Evolutionary conservation across 768 basidiomycete genomes (phyloP), one percentile per base, ranked within the genome.

Genomic region (Boletellus sp.): DNA sequence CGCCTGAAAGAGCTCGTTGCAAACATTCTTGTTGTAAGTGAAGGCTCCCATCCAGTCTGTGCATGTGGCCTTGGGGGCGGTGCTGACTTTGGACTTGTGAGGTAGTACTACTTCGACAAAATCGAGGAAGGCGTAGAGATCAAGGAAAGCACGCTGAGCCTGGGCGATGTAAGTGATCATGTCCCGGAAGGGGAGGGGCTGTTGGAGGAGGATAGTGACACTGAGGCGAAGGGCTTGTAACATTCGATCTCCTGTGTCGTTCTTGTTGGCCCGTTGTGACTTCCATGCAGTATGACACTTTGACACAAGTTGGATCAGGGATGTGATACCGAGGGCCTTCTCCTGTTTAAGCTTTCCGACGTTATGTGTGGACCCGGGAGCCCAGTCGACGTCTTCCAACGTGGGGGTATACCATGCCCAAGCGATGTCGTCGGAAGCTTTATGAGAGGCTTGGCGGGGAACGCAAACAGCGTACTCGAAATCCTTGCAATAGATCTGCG

Each of bases 101-200:
- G n/a, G n/a, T n/a, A n/a, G n/a, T n/a, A n/a, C n/a, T n/a, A n/a
- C n/a, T n/a, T n/a, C n/a, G n/a, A n/a, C n/a, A n/a, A n/a, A n/a
- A 24, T 53, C 28, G 1, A 55, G 26, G 17, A 44, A 38, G 2
- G 41, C 15, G 2, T 35, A 17, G 34, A 56, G 40, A 26, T 53
- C 45, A 7, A 56, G 45, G 19, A 6, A 31, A 28, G 12, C 22
- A 13, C 23, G 43, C 7, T 35, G 43, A 10, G n/a, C 23, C 22
- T 45, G 35, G 22, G 24, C 13, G 15, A 24, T 10, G 23, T 26
- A 26, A 17, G 19, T 20, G 16, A 24, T 17, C 6, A 45, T 45
- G n/a, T 37, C 16, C 8, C 28, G 8, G 36, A 35, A 35, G 11
- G 34, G 11, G 7, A 35, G 34, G n/a, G 34, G 34, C 11, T 35